Evolutionary conservation across 257 asterid species (phyloP).

Genomic region (Solanum verrucosum): DNA sequence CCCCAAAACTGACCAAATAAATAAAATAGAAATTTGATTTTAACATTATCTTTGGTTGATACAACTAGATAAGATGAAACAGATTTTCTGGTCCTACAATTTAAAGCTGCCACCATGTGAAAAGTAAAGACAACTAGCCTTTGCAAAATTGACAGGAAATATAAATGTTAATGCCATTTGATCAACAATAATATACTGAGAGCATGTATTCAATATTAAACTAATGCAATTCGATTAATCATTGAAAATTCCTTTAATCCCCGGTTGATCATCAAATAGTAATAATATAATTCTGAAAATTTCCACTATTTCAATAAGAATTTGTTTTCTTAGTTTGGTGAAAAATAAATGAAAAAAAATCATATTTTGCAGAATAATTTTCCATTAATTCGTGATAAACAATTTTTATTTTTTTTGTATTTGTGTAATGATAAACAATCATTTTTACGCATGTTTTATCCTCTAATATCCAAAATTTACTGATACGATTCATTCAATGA

Average conservation of each 20-base stretch:
- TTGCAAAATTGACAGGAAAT: background rate
- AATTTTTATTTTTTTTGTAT: background rate
- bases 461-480: background rate
- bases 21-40: background rate
- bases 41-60: background rate
- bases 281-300: too few species aligned
- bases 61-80: background rate
- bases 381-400: too few species aligned
- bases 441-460: background rate
- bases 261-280: background rate
- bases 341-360: too few species aligned
- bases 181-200: background rate
- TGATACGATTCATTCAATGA: background rate
- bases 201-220: background rate
- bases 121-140: background rate
- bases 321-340: too few species aligned
- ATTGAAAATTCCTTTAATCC: background rate
- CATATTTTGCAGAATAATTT: too few species aligned
- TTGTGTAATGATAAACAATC: background rate
- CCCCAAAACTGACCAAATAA: background rate
- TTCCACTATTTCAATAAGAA: too few species aligned
- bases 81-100: background rate
- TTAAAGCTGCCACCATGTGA: background rate
- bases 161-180: background rate
- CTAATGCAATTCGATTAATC: background rate